phyloP scores from a whole-genome alignment of 2,329 filamentous ascomycete genomes.

The Aspergillus terreus region DNA sequence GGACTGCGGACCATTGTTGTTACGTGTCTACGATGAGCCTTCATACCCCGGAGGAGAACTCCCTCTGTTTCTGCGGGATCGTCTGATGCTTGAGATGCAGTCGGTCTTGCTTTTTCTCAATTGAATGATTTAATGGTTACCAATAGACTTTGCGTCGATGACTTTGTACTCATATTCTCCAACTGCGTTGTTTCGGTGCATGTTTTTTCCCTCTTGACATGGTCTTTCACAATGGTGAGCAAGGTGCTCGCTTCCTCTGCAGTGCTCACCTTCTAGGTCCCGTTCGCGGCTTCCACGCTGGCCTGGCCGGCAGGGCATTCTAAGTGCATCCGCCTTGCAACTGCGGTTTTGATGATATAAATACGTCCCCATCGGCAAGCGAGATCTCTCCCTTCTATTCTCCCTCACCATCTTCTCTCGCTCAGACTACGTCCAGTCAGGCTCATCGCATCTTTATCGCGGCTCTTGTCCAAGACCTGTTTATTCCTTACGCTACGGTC shows the following conservation, averaged over 20 bases:
- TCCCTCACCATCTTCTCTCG: no score
- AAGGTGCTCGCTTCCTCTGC: not conserved
- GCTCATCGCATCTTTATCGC: no score
- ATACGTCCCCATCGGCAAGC: no score
- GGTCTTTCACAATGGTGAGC: not conserved
- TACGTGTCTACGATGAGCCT: constrained; percentile 20
- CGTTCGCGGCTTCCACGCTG: not conserved
- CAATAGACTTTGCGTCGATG: not conserved
- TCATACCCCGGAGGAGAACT: constrained; percentile 17
- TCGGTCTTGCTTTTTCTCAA: not conserved
- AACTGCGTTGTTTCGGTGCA: not conserved
- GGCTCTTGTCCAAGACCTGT: not conserved
- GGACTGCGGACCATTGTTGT: constrained; percentile 8
- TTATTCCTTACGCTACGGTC: not conserved
- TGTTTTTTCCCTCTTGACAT: not conserved
- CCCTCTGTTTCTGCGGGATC: constrained; percentile 8
- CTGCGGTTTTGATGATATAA: no score
- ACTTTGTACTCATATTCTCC: not conserved
- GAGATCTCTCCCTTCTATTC: no score
- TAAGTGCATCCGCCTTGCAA: no score
- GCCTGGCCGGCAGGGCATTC: no score
- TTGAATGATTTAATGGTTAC: not conserved
- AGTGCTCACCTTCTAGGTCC: no score
- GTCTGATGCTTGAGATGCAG: not conserved
- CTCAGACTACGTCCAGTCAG: no score